Evolutionary conservation across 495 filamentous ascomycete species (phyloP).

Genomic region (Neurospora sp.): DNA sequence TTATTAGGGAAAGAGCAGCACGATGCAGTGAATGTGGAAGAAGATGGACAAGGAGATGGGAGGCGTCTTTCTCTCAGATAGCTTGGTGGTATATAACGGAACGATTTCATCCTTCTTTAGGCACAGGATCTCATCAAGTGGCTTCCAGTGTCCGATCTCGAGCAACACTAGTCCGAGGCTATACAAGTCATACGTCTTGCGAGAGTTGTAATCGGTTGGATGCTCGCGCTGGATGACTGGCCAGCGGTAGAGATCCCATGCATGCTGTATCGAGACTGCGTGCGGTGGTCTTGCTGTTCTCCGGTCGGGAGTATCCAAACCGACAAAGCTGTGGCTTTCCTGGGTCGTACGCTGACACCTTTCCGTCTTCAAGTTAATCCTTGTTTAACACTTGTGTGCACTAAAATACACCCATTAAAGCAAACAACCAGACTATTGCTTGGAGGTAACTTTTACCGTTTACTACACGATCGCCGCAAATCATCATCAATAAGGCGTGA

Average conservation of each 20-base stretch:
- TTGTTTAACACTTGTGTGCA: not conserved
- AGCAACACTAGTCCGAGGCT: conserved; percentile 38
- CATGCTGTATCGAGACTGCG: conserved; percentile 16
- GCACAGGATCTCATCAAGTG: conserved; percentile 28
- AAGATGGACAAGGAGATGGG: too few species aligned
- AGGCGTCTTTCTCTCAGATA: not conserved
- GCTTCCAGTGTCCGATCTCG: conserved; percentile 43
- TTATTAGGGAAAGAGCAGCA: too few species aligned
- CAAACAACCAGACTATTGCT: not conserved
- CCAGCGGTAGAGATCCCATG: conserved; percentile 26
- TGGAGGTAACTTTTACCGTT: not conserved
- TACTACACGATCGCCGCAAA: not conserved
- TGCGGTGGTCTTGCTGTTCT: conserved; percentile 15
- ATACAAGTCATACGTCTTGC: conserved; percentile 43
- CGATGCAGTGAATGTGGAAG: too few species aligned
- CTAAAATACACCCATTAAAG: not conserved
- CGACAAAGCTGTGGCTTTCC: conserved; percentile 12
- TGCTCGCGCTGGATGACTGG: conserved; percentile 16
- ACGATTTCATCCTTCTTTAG: not conserved
- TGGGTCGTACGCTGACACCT: not conserved
- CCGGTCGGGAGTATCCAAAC: conserved; percentile 22
- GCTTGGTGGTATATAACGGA: too few species aligned
- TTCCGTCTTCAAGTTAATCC: not conserved
- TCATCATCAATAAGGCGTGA: not conserved
- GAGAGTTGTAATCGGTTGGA: conserved; percentile 21